A percentile compares a stretch with the other conserved stretches of the same genome.
Evolutionary conservation across 768 basidiomycete genomes (phyloP).

Genomic region (Botryobasidium botryosum): DNA sequence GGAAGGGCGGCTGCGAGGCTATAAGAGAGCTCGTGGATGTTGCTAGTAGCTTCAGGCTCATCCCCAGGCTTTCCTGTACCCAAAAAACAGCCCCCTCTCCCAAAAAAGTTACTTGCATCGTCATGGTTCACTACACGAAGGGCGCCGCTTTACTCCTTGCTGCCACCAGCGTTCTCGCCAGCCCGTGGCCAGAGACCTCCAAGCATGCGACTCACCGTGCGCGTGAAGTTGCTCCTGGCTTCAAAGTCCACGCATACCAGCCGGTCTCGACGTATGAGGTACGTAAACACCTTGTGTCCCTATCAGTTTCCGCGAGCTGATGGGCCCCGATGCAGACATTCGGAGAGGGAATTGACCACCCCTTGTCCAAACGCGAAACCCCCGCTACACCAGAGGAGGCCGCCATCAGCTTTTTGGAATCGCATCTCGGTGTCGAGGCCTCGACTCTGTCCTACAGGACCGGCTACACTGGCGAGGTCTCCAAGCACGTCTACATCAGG

Average conservation of each 20-base stretch:
- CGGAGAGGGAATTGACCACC: conserved; percentile 1
- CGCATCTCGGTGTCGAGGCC: not conserved
- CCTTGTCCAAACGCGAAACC: not conserved
- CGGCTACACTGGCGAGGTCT: conserved; percentile 1
- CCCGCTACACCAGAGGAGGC: not conserved
- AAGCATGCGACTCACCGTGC: conserved; percentile 2
- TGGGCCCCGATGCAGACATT: no score
- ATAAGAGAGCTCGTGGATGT: no score
- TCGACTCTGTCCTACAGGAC: not conserved
- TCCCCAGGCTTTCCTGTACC: no score
- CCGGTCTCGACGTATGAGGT: conserved; percentile 2
- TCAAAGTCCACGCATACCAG: not conserved
- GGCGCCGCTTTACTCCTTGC: no score
- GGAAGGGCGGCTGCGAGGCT: no score
- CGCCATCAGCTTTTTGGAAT: conserved; percentile 5
- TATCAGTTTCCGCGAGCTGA: no score
- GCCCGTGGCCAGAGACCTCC: conserved; percentile 1
- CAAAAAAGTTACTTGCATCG: no score
- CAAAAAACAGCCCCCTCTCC: no score
- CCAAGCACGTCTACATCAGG: conserved; percentile 4
- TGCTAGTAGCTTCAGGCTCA: no score
- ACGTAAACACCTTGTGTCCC: no score
- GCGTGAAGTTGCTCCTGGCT: not conserved
- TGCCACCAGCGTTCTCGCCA: conserved; percentile 5
- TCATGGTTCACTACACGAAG: no score